Base-by-base conservation (phyloP, 1,139 yeast species). In the Suhomyces bribrorum region DNA sequence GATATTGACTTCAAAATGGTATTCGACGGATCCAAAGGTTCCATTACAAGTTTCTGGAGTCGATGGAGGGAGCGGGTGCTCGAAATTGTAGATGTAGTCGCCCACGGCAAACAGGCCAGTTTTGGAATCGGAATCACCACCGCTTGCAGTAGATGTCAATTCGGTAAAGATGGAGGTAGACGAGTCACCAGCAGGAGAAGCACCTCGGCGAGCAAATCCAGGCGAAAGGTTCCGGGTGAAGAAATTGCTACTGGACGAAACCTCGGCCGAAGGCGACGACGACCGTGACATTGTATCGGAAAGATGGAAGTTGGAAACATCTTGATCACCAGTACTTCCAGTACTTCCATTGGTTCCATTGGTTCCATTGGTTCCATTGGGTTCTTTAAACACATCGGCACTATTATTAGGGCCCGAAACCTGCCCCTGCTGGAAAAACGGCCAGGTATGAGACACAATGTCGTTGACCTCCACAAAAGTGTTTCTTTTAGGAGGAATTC, bases 11-110 rank as follows among this genome's bases (percentile, higher is more conserved):
- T 84, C 86, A 33, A 92, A 66, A 33, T 60, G 62, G 61, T 94
- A 92, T 30, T 63, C 58, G 3, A 89, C 95, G 6, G 77, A 71
- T 2, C 98, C 98, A 62, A 86, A 89, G 6, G 90, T 82, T 9
- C 88, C 89, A 26, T 69, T 64, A 11, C 86, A 77, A 0, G 95
- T 59, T 61, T 92, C 98, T 0, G 97, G 97, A 30, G 83, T 69
- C 7, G 87, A 79, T 11, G 90, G 80, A 5, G 86, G 92, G 24
- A 92, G 70, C 3, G 95, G 84, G 44, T 89, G 88, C 62, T 92
- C 98, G 57, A 92, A 92, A 46, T 88, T 86, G 66, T 90, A 92
- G 32, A 87, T 73, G 55, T 92, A 92, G 54, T 89, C 97, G 23
- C 97, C 98, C 0, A 95, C 89, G 70, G 59, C 53, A 38, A 72